Base-by-base conservation (phyloP, 2,329 filamentous ascomycete species). In the Penicillium glabrum region DNA sequence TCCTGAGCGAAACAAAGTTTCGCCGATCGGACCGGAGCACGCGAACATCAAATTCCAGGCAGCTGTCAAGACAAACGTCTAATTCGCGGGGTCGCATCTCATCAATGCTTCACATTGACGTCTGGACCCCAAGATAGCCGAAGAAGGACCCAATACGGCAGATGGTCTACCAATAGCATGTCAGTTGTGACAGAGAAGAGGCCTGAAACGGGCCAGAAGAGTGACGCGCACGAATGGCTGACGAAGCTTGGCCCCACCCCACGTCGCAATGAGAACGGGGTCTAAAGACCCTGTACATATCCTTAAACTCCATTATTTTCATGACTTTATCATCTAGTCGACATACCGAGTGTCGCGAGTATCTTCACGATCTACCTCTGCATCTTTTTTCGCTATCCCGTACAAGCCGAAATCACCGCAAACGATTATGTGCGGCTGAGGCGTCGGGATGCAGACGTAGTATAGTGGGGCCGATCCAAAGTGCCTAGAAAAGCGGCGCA, bases 211-310 rank as follows among this genome's bases (percentile, higher is more conserved):
- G 43, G 16, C 31, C 43, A 45, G 4, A 52, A 19, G 10, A 19
- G 27, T 23, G 19, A n/a, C 21, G 16, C 3, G 46, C 41, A 44
- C 53, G 51, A 59, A 57, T 52, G 16, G 57, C 54, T 61, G 57
- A 59, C 57, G 57, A 59, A 39, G 50, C 24, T 35, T 26, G 29
- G 59, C 52, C 54, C 59, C 59, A 59, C 59, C 29, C 14, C 21
- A 21, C 7, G 47, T 29, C 14, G 26, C 10, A 37, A 47, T 27
- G 43, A 24, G 24, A 24, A 46, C 14, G 11, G 24, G 29, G 48
- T 19, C 31, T n/a, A 26, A 16, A 33, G 29, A 33, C 50, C 50
- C 21, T 46, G 26, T 29, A 29, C n/a, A 7, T 39, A 39, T 19
- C 16, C 35, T 33, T 11, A 33, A 39, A 19, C n/a, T 10, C 7